Conservation (phyloP, 148 eudicot species). For the Cornus kousa region DNA sequence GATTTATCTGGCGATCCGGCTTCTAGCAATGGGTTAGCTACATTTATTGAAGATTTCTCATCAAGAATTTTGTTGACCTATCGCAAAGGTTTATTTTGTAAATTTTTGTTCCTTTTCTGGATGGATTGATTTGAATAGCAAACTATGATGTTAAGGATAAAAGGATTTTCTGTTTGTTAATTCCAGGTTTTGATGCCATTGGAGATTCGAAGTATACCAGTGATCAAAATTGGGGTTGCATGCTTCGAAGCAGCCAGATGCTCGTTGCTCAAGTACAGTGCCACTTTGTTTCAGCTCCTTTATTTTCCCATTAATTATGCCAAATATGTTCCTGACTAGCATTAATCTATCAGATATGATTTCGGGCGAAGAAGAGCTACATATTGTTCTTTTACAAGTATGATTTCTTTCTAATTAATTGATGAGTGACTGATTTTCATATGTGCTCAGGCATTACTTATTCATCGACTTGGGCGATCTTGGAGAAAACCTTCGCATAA, state of each 20-base stretch:
- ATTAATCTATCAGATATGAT: neutral
- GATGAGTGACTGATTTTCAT: neutral
- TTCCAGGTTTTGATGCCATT: constrained; percentile 75
- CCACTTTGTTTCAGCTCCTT: neutral
- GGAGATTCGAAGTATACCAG: constrained; percentile 90
- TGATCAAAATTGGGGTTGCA: constrained; percentile 95
- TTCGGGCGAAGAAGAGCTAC: constrained; percentile 6
- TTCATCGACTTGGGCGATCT: constrained; percentile 77
- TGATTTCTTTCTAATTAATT: neutral
- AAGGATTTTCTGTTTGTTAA: constrained; percentile 5
- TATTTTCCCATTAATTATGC: neutral
- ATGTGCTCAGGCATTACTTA: constrained; percentile 61
- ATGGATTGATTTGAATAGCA: neutral
- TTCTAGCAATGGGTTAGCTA: constrained; percentile 56
- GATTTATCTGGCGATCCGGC: constrained; percentile 55
- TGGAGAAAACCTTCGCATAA: constrained; percentile 73
- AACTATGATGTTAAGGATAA: constrained; percentile 3
- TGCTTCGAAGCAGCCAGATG: constrained; percentile 99
- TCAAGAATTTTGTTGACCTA: constrained; percentile 88
- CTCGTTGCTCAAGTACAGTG: constrained; percentile 77
- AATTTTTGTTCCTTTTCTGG: neutral
- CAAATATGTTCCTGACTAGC: neutral
- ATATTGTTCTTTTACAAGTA: neutral
- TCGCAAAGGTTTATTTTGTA: constrained; percentile 58
- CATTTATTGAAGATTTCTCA: constrained; percentile 86